Conservation (phyloP, 139 green algal genomes). For the Gonium pectorale region DNA sequence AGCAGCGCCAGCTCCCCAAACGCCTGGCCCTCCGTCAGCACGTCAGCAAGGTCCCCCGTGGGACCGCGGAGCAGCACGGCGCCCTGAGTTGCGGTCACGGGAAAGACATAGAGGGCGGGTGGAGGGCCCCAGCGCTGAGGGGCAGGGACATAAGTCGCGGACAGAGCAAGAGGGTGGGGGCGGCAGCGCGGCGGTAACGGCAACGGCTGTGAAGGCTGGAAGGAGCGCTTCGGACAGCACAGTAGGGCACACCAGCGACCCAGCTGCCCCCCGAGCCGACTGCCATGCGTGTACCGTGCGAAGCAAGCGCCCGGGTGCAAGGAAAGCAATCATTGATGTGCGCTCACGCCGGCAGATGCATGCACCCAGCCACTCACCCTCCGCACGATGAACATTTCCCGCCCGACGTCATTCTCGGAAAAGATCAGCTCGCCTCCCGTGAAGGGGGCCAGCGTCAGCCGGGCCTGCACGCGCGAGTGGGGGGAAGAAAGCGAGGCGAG, state of each 20-base stretch:
- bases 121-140: no score
- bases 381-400: constrained; percentile 53
- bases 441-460: constrained; percentile 41
- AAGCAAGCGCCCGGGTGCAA: no score
- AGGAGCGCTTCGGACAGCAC: not conserved
- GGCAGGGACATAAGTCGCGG: no score
- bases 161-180: not conserved
- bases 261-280: no score
- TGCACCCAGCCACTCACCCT: constrained; percentile 2
- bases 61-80: not conserved
- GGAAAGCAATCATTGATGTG: no score
- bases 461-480: no score
- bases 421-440: constrained; percentile 54
- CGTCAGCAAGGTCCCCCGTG: not conserved
- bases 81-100: not conserved
- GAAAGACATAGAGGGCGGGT: not conserved
- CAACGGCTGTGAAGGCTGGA: no score
- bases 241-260: no score
- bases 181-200: not conserved
- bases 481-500: no score
- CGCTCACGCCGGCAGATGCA: no score
- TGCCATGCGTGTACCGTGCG: no score
- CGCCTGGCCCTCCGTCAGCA: not conserved
- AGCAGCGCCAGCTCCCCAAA: constrained; percentile 39
- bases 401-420: constrained; percentile 42